Evolutionary conservation across 2,329 filamentous ascomycete genomes (phyloP).

Genomic region (Pseudovirgaria hyperparasitica): DNA sequence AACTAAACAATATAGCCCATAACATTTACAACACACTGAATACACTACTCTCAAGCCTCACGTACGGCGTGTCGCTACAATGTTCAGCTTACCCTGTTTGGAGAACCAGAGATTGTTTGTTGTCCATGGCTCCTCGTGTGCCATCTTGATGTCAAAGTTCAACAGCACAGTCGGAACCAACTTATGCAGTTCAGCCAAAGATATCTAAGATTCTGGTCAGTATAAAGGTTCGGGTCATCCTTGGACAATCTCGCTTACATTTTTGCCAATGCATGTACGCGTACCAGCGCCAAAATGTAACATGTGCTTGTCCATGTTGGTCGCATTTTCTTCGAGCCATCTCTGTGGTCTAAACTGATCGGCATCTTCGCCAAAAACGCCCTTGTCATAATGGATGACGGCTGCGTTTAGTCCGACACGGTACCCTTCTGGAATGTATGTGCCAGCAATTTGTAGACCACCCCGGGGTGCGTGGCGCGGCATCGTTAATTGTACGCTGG

Average conservation of each 20-base stretch:
- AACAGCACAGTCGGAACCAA: constrained; percentile 10
- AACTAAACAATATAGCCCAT: no score
- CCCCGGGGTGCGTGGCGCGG: constrained; percentile 13
- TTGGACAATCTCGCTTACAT: constrained; percentile 5
- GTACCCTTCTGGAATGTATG: constrained; percentile 21
- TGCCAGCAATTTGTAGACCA: constrained; percentile 8
- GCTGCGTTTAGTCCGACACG: constrained; percentile 23
- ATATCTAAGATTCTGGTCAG: constrained; percentile 6
- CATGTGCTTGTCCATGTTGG: constrained; percentile 11
- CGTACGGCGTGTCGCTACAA: no score
- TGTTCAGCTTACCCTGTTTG: constrained; percentile 7
- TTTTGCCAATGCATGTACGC: constrained; percentile 12
- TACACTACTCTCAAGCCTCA: no score
- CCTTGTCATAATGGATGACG: constrained; percentile 25
- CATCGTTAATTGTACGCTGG: constrained; percentile 11
- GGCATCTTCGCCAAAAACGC: constrained; percentile 33
- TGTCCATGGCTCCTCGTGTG: constrained; percentile 12
- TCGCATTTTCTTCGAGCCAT: constrained; percentile 26
- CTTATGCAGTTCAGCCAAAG: constrained; percentile 12
- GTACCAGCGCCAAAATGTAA: constrained; percentile 10
- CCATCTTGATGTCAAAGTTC: constrained; percentile 9
- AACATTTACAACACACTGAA: no score
- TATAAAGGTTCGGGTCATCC: no score
- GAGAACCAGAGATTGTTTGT: constrained; percentile 10
- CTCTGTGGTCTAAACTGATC: constrained; percentile 35